A percentile compares a stretch with the other conserved stretches of the same genome.
These are phyloP conservation scores for Phlebiopsis flavidoalba DNA, from an alignment of 768 basidiomycete species.

Conservation along the genomic window DNA sequence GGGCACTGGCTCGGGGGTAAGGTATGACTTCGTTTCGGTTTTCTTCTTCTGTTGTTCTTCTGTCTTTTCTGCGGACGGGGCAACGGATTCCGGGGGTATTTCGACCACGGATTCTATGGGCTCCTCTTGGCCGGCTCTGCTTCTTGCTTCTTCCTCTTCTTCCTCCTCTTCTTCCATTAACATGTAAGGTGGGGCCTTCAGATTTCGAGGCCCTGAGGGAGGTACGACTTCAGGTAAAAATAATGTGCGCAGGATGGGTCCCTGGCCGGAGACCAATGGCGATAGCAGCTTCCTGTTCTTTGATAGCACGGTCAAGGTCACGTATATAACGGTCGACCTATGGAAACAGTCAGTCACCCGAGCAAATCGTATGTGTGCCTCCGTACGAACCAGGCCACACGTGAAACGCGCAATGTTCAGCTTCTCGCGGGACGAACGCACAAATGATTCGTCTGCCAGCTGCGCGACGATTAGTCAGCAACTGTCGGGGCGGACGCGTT, in stretches of 20 bases:
- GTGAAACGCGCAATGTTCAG: constrained; percentile 68
- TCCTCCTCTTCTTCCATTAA: constrained; percentile 15
- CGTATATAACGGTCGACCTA: constrained; percentile 80
- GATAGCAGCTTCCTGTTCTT: constrained; percentile 52
- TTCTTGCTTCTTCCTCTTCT: constrained; percentile 4
- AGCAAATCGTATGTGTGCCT: neutral
- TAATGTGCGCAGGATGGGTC: constrained; percentile 47
- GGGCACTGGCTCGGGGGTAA: neutral
- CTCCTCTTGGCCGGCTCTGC: neutral
- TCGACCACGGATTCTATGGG: neutral
- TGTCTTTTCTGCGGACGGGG: neutral
- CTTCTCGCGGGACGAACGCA: constrained; percentile 71
- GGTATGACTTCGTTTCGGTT: neutral
- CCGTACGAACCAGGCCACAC: constrained; percentile 55
- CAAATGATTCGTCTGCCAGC: constrained; percentile 52
- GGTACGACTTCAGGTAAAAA: constrained; percentile 60
- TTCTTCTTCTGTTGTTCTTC: no score
- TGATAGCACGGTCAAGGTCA: constrained; percentile 70
- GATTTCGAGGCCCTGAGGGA: constrained; percentile 41
- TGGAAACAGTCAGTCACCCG: neutral
- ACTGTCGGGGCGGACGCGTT: constrained; percentile 36
- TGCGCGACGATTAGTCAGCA: constrained; percentile 57
- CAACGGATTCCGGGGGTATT: neutral
- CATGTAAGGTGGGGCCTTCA: constrained; percentile 38
- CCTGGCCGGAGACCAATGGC: constrained; percentile 48